These are phyloP conservation scores for Sistotremastrum niveocremeum DNA, from an alignment of 768 basidiomycete species.

Conservation along the genomic window DNA sequence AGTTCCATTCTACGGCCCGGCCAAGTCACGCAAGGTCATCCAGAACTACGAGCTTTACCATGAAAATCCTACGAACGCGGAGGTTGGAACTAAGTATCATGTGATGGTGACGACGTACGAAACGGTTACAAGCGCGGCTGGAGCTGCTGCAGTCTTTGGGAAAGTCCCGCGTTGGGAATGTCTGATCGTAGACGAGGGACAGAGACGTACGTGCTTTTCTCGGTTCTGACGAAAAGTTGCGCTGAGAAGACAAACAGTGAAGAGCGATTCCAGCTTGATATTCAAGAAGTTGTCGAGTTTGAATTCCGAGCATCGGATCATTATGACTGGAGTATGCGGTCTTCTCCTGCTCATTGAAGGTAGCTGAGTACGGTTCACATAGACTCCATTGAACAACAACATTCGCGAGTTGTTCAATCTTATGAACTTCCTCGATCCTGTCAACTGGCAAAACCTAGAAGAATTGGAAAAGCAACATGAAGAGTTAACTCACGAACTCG, in stretches of 20 bases:
- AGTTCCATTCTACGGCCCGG: slow-evolving; percentile 78
- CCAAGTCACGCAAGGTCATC: slow-evolving; percentile 66
- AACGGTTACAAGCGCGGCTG: slow-evolving; percentile 51
- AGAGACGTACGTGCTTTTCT: slow-evolving; percentile 48
- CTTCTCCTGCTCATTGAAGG: background rate
- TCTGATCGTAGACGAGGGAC: slow-evolving; percentile 89
- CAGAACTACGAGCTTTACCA: slow-evolving; percentile 74
- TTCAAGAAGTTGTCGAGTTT: slow-evolving; percentile 77
- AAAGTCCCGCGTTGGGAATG: slow-evolving; percentile 83
- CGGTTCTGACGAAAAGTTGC: slow-evolving; percentile 3
- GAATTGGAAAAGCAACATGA: slow-evolving; percentile 61
- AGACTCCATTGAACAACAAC: slow-evolving; percentile 96
- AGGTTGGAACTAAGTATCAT: slow-evolving; percentile 50
- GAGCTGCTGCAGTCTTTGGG: slow-evolving; percentile 67
- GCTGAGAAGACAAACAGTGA: slow-evolving; percentile 37
- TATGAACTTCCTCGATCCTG: slow-evolving; percentile 86
- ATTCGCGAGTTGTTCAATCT: slow-evolving; percentile 93
- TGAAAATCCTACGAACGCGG: slow-evolving; percentile 18
- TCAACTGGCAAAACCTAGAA: slow-evolving; percentile 64
- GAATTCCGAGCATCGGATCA: slow-evolving; percentile 62
- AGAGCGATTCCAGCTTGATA: slow-evolving; percentile 65
- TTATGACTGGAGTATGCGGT: slow-evolving; percentile 69
- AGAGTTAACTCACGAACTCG: slow-evolving; percentile 63
- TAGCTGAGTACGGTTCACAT: background rate
- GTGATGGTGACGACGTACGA: slow-evolving; percentile 93